Evolutionary conservation across 352 stramenopile genomes (phyloP).

Genomic region (Phytophthora cajani): DNA sequence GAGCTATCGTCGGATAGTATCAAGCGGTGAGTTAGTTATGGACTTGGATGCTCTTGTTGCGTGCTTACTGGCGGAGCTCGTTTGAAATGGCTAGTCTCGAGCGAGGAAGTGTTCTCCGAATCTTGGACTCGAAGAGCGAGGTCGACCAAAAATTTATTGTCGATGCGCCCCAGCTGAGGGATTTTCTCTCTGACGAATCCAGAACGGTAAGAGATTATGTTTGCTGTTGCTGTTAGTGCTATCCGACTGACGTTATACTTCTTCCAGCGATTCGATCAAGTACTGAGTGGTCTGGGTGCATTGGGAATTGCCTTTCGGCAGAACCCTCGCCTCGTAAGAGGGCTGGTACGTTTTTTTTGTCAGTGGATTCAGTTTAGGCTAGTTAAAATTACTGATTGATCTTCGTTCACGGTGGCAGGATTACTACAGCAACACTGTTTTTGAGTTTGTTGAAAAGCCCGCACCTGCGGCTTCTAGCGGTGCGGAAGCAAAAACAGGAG

Average conservation of each 20-base stretch:
- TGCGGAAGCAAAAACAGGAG: constrained; percentile 34
- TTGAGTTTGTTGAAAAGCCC: constrained; percentile 84
- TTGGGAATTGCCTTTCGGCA: constrained; percentile 68
- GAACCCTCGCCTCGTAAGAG: constrained; percentile 80
- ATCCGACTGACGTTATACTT: constrained; percentile 7
- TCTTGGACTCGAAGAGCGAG: constrained; percentile 87
- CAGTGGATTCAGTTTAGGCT: neutral
- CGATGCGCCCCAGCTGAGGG: constrained; percentile 66
- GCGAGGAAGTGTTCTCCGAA: constrained; percentile 84
- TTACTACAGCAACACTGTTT: constrained; percentile 92
- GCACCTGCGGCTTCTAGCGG: constrained; percentile 5
- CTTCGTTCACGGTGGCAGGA: constrained; percentile 51
- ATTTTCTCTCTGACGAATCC: constrained; percentile 71
- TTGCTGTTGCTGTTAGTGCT: neutral
- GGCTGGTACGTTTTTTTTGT: constrained; percentile 54
- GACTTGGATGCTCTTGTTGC: neutral
- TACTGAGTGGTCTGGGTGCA: constrained; percentile 64
- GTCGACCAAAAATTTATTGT: constrained; percentile 70
- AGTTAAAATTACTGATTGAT: neutral
- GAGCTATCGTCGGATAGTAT: constrained; percentile 81
- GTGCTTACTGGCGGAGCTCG: constrained; percentile 5
- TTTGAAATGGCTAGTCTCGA: constrained; percentile 54
- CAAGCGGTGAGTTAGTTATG: constrained; percentile 51
- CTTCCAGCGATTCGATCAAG: constrained; percentile 68
- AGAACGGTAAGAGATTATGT: constrained; percentile 38